phyloP scores from a whole-genome alignment of 106 monocot species.

The Acanthochlamys bracteata region DNA sequence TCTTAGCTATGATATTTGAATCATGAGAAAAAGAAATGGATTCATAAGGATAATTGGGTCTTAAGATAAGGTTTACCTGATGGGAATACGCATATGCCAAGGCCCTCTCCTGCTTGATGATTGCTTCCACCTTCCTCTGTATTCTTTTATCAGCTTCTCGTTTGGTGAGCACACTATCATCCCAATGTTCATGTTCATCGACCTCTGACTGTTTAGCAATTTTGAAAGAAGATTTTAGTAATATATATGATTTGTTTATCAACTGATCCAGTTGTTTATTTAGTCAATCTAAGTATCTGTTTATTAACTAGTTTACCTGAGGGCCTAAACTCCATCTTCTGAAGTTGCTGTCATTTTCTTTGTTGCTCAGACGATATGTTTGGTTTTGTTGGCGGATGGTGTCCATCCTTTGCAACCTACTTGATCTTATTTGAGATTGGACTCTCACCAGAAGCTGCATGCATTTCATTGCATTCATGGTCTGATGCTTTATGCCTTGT shows the following conservation, averaged over 20 bases:
- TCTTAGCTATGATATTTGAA: not conserved
- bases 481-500: slow-evolving; percentile 55
- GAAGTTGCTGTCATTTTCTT: slow-evolving; percentile 27
- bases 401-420: slow-evolving; percentile 63
- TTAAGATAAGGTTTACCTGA: slow-evolving; percentile 36
- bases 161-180: slow-evolving; percentile 62
- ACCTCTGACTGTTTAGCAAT: slow-evolving; percentile 32
- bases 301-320: slow-evolving; percentile 22
- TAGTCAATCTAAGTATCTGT: not conserved
- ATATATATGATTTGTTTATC: not conserved
- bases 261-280: not conserved
- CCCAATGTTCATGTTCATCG: slow-evolving; percentile 42
- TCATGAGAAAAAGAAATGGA: not conserved
- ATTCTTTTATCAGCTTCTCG: slow-evolving; percentile 45
- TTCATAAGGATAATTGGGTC: not conserved
- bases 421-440: slow-evolving; percentile 46
- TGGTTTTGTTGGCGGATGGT: slow-evolving; percentile 21
- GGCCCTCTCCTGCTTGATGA: slow-evolving; percentile 69
- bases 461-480: slow-evolving; percentile 52
- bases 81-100: slow-evolving; percentile 72
- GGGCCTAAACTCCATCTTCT: slow-evolving; percentile 42
- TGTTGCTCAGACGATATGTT: slow-evolving; percentile 15
- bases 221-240: not conserved
- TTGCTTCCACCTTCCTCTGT: slow-evolving; percentile 63
- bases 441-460: slow-evolving; percentile 74